Evolutionary conservation across 306 rosid genomes (phyloP).

Genomic region (Cicer yamashitae): DNA sequence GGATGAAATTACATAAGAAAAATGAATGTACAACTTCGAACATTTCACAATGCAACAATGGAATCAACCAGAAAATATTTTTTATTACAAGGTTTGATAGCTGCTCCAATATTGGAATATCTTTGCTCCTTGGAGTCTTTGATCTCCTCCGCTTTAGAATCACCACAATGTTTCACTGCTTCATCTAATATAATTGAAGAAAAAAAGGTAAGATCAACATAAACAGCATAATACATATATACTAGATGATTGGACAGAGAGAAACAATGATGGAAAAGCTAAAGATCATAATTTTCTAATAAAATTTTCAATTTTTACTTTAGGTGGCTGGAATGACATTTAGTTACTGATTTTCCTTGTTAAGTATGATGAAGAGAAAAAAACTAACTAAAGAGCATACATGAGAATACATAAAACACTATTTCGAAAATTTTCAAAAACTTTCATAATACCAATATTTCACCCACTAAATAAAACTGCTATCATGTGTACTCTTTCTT

Average conservation of each 20-base stretch:
- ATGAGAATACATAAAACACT: too few relatives aligned
- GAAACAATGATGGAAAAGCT: not conserved
- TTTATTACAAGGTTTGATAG: conserved; percentile 36
- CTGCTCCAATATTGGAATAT: conserved; percentile 31
- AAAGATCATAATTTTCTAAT: not conserved
- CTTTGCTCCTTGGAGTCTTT: too few relatives aligned
- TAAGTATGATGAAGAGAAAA: too few relatives aligned
- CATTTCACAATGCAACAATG: not conserved
- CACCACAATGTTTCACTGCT: not conserved
- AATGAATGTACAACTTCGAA: conserved; percentile 8
- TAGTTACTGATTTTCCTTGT: too few relatives aligned
- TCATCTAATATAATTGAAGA: conserved; percentile 35
- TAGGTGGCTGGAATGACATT: too few relatives aligned
- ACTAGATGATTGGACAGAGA: not conserved
- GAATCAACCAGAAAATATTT: not conserved
- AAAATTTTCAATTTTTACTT: too few relatives aligned
- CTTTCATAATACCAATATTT: too few relatives aligned
- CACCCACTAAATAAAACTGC: too few relatives aligned
- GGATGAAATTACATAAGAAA: not conserved
- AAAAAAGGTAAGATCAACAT: not conserved
- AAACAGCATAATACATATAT: not conserved
- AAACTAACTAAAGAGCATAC: too few relatives aligned
- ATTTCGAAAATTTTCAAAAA: too few relatives aligned
- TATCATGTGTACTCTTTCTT: too few relatives aligned
- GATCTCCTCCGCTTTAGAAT: conserved; percentile 17